These are phyloP conservation scores for Zelopaecilomyces penicillatus DNA, from an alignment of 2,329 filamentous ascomycete species.

Conservation along the genomic window DNA sequence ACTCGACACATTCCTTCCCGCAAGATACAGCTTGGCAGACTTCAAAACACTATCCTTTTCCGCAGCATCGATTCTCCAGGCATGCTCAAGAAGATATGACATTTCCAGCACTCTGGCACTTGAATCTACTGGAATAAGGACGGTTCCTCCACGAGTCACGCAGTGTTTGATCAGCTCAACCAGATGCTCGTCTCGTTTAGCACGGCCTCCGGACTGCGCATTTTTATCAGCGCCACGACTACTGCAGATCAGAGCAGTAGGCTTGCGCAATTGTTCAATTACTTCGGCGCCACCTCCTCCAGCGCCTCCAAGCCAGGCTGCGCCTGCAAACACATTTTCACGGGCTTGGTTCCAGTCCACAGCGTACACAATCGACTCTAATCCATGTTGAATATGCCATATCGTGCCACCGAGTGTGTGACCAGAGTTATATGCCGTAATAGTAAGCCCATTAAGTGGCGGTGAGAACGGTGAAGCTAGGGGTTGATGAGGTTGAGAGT, in stretches of 20 bases:
- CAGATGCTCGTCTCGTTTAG: conserved; percentile 77
- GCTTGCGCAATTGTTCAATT: conserved; percentile 85
- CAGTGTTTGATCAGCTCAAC: conserved; percentile 74
- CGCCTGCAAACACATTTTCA: conserved; percentile 88
- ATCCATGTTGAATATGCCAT: conserved; percentile 95
- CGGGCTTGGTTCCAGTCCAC: conserved; percentile 98
- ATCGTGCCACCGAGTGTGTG: conserved; percentile 95
- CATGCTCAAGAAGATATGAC: conserved; percentile 84
- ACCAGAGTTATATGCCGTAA: conserved; percentile 94
- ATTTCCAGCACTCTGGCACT: conserved; percentile 90
- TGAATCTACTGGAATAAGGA: conserved; percentile 89
- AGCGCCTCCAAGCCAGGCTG: conserved; percentile 82
- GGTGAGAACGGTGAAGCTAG: conserved; percentile 80
- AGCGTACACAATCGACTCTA: conserved; percentile 95
- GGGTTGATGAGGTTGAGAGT: conserved; percentile 92
- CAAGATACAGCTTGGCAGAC: conserved; percentile 63
- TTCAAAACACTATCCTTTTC: conserved; percentile 44
- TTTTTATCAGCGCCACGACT: conserved; percentile 68
- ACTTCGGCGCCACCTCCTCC: conserved; percentile 78
- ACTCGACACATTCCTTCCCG: conserved; percentile 76
- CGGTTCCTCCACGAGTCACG: conserved; percentile 74
- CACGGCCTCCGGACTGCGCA: conserved; percentile 62
- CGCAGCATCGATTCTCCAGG: conserved; percentile 64
- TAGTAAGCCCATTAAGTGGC: conserved; percentile 79
- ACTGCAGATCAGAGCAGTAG: conserved; percentile 89